Base-by-base conservation (phyloP, 352 stramenopile species). In the Globisporangium takayamanum region DNA sequence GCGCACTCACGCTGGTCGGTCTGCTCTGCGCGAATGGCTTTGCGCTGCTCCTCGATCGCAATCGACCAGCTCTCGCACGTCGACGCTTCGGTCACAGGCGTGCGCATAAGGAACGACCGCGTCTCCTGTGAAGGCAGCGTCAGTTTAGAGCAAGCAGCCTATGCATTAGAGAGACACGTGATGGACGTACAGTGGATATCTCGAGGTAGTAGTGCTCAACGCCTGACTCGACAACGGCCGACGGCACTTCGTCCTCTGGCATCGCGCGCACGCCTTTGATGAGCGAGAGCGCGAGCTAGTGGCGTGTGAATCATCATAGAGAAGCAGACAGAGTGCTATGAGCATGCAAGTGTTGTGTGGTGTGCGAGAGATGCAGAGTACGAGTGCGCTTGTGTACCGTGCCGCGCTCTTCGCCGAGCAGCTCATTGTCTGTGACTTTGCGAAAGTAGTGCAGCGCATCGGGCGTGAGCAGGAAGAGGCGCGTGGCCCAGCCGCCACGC, bases 41-140 rank as follows among this genome's bases (percentile, higher is more conserved):
- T 89, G 66, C 84, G 81, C 66, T 93, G 84, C 63, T 91, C 78
- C 55, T 91, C 80, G 58, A 93, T 88, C 33, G 78, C 79, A 52
- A 89, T 89, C 10, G 82, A 89, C 84, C 84, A 93, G 71, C 78
- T 89, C 62, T 91, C 80, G 51, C 81, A 90, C 52, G 84, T 89
- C 52, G 80, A 89, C n/a, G 79, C 78, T 60, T 90, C 77, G 8
- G 65, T 70, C 59, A 88, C 68, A 0, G 76, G 62, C 37, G 77
- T 72, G 50, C 84, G 80, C 84, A 93, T 93, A 37, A 93, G 68
- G 52, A 88, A 88, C n/a, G 74, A 70, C 0, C 80, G 75, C n/a
- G 79, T 73, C 14, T 90, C 77, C 77, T 88, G 28, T 50, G 16
- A 50, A 6, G 6, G 22, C 46, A 25, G 22, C 22, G 25, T 20